A percentile compares a stretch with the other conserved stretches of the same genome.
Conservation (phyloP, 2,329 filamentous ascomycete species). For the Arthroderma uncinatum region DNA sequence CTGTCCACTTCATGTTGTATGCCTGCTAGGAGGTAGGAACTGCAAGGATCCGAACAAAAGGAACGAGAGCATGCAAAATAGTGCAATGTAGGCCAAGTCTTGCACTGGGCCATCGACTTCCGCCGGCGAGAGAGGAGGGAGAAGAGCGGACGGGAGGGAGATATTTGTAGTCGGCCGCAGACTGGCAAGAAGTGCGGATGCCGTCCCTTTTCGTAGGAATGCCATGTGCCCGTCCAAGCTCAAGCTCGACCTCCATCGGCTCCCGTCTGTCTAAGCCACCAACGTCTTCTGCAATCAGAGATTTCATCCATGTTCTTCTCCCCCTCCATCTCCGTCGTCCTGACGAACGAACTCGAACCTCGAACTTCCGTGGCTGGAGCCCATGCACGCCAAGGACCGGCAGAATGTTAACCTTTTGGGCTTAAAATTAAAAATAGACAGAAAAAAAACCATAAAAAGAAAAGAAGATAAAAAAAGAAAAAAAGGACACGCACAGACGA, state of each 20-base stretch:
- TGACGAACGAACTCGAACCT: no score
- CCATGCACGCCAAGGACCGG: conserved; percentile 2
- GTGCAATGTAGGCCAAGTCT: no score
- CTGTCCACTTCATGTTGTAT: no score
- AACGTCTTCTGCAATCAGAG: no score
- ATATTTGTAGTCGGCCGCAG: not conserved
- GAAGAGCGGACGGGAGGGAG: not conserved
- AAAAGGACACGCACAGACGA: not conserved
- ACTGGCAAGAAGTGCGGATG: not conserved
- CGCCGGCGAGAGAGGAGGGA: not conserved
- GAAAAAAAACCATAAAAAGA: not conserved
- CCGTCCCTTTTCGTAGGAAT: not conserved
- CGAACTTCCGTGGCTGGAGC: not conserved
- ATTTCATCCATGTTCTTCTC: not conserved
- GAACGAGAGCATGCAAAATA: no score
- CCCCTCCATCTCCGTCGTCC: not conserved
- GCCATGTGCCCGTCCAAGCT: conserved; percentile 3
- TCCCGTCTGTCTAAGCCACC: not conserved
- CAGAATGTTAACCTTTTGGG: conserved; percentile 1
- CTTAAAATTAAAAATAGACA: conserved; percentile 3
- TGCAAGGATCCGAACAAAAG: no score
- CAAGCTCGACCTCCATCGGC: not conserved
- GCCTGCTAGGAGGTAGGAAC: no score
- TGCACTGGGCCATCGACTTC: no score
- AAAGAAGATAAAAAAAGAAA: no score